Conservation (phyloP, 306 rosid species). For the Prunus armeniaca region DNA sequence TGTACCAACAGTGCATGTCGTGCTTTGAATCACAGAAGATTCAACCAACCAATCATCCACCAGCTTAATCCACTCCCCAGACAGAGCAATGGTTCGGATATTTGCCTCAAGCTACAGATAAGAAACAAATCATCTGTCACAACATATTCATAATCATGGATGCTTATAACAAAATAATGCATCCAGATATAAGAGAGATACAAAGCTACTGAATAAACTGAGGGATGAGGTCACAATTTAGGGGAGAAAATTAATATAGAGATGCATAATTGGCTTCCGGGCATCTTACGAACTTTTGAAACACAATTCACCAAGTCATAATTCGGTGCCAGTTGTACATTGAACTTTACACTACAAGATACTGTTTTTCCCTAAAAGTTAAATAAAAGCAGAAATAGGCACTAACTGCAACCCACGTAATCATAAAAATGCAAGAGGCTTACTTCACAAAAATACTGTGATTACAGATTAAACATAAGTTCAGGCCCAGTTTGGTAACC, state of each 20-base stretch:
- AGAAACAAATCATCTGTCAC: slow-evolving; percentile 23
- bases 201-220: neutral
- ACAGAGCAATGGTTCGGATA: slow-evolving; percentile 59
- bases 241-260: neutral
- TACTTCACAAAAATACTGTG: neutral
- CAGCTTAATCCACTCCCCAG: slow-evolving; percentile 79
- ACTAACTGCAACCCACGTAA: neutral
- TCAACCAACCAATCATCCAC: slow-evolving; percentile 77
- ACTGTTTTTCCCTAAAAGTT: neutral
- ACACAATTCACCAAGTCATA: neutral
- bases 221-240: neutral
- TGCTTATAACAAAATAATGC: neutral
- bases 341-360: neutral
- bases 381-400: neutral
- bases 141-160: slow-evolving; percentile 9
- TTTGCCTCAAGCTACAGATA: slow-evolving; percentile 84
- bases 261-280: neutral
- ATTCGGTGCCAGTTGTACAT: neutral
- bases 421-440: neutral
- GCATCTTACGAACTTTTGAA: neutral
- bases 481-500: too few relatives aligned
- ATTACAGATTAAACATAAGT: neutral
- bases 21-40: slow-evolving; percentile 53
- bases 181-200: neutral
- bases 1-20: slow-evolving; percentile 50